Conservation (phyloP, 1,284 basidiomycete species). For the Erythrobasidium hasegawianum region DNA sequence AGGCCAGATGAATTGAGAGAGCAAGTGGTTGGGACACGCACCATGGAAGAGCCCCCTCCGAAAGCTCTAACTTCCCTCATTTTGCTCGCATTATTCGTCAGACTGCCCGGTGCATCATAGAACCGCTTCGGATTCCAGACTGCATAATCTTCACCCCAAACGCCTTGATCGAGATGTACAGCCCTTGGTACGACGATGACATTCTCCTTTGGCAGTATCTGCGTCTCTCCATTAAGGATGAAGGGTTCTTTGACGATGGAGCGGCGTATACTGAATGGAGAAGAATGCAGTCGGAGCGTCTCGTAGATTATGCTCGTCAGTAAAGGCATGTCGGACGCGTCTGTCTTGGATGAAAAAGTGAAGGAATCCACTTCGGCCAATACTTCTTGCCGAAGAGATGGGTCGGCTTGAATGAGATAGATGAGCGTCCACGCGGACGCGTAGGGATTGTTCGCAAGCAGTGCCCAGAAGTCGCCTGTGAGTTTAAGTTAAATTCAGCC, state of each 20-base stretch:
- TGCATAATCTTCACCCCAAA: slow-evolving; percentile 27
- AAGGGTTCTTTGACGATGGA: neutral
- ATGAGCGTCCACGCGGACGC: slow-evolving; percentile 48
- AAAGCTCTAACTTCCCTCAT: slow-evolving; percentile 35
- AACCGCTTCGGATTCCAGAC: slow-evolving; percentile 40
- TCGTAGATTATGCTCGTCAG: slow-evolving; percentile 49
- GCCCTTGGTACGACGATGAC: slow-evolving; percentile 36
- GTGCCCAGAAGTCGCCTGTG: slow-evolving; percentile 46
- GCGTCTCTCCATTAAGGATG: neutral
- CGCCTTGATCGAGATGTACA: slow-evolving; percentile 31
- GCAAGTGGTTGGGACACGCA: slow-evolving; percentile 14
- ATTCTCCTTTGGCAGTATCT: slow-evolving; percentile 6
- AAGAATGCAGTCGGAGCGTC: slow-evolving; percentile 47
- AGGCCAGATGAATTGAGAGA: neutral
- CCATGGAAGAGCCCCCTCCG: slow-evolving; percentile 40
- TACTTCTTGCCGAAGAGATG: slow-evolving; percentile 43
- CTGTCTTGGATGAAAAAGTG: slow-evolving; percentile 7
- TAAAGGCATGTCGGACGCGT: slow-evolving; percentile 41
- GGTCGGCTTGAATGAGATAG: slow-evolving; percentile 44
- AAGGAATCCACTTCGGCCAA: slow-evolving; percentile 45
- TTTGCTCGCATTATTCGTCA: neutral
- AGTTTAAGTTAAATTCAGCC: too few species aligned
- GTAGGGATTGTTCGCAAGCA: slow-evolving; percentile 48
- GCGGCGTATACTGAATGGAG: slow-evolving; percentile 44
- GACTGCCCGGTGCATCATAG: slow-evolving; percentile 18